Percentiles rank a stretch among this genome's conserved stretches.
Evolutionary conservation across 2,329 filamentous ascomycete genomes (phyloP).

Genomic region (Xylariaceae sp.): DNA sequence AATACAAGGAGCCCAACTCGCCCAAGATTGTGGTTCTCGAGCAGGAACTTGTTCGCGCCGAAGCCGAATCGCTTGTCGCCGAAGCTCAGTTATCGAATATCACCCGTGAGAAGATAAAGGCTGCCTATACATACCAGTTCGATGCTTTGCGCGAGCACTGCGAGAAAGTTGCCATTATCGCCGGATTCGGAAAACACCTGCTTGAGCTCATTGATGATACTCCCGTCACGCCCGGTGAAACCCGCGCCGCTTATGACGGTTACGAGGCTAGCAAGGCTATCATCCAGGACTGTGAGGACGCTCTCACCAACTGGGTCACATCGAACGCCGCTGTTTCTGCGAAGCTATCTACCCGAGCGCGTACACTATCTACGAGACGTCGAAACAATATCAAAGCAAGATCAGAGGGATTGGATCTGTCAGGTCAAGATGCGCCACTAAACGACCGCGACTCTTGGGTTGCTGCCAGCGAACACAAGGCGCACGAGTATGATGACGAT

Average conservation of each 20-base stretch:
- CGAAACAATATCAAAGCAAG: constrained; percentile 70
- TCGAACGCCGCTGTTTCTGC: constrained; percentile 87
- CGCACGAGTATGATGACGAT: constrained; percentile 60
- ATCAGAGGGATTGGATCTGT: constrained; percentile 76
- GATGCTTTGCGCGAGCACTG: constrained; percentile 96
- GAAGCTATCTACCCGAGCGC: constrained; percentile 83
- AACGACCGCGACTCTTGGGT: constrained; percentile 86
- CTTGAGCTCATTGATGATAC: constrained; percentile 95
- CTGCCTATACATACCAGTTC: constrained; percentile 97
- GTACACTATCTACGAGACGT: constrained; percentile 84
- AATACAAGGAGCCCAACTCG: constrained; percentile 99
- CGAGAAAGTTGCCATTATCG: constrained; percentile 97
- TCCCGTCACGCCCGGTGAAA: constrained; percentile 96
- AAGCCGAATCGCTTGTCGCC: constrained; percentile 97
- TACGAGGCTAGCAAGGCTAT: constrained; percentile 99
- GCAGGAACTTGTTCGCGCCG: constrained; percentile 96
- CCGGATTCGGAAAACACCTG: constrained; percentile 97
- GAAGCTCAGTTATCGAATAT: constrained; percentile 99
- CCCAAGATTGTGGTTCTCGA: constrained; percentile 97
- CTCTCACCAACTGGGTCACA: constrained; percentile 94
- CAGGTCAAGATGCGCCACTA: constrained; percentile 77
- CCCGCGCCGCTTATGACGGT: constrained; percentile 91
- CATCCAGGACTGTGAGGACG: constrained; percentile 98
- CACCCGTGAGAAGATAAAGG: constrained; percentile 98
- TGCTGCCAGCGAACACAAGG: constrained; percentile 67